phyloP scores from a whole-genome alignment of 306 rosid species.

The peach (Prunus persica) region Prunus_persica_NCBIv2 NC_034012.1:317501-318000 shows the following conservation, averaged over 20 bases:
- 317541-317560: background rate
- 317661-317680: conserved; percentile 62
- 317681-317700: conserved; percentile 1
- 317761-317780: conserved; percentile 49
- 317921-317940: background rate
- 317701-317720: too few relatives aligned
- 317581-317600: background rate
- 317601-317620: conserved; percentile 63
- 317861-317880: conserved; percentile 40
- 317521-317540: conserved; percentile 3
- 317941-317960: background rate
- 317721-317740: too few relatives aligned
- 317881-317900: background rate
- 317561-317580: conserved; percentile 5
- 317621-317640: conserved; percentile 43
- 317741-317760: too few relatives aligned
- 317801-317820: conserved; percentile 61
- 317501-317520: conserved; percentile 5
- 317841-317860: conserved; percentile 50
- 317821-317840: conserved; percentile 70
- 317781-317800: conserved; percentile 79
- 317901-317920: too few relatives aligned
- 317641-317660: conserved; percentile 53
- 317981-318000: too few relatives aligned
- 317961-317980: too few relatives aligned